A percentile compares a stretch with the other conserved stretches of the same genome.
Evolutionary conservation across 1,284 basidiomycete genomes (phyloP).

Genomic region (Apiotrichum domesticum): DNA sequence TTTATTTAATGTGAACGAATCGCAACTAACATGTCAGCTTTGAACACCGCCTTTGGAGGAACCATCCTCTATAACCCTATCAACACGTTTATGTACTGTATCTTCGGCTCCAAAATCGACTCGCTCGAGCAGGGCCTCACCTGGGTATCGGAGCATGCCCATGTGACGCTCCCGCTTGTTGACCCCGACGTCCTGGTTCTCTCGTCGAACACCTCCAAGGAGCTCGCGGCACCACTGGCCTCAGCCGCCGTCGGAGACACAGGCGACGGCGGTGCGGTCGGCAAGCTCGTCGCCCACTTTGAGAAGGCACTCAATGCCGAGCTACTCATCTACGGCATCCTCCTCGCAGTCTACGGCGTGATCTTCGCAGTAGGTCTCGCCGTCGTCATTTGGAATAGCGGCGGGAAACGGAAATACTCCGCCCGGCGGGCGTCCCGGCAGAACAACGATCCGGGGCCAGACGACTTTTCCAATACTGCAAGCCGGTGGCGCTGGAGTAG

Average conservation of each 20-base stretch:
- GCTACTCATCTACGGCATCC: conserved; percentile 70
- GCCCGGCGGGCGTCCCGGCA: not conserved
- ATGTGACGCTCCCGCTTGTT: conserved; percentile 68
- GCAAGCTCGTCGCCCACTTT: conserved; percentile 66
- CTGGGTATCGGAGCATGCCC: conserved; percentile 82
- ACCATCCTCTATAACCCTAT: conserved; percentile 73
- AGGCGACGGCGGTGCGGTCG: conserved; percentile 58
- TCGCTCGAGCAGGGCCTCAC: conserved; percentile 82
- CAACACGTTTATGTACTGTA: conserved; percentile 80
- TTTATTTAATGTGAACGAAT: too few species aligned
- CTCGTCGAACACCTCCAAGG: conserved; percentile 61
- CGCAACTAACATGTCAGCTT: too few species aligned
- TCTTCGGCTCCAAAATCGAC: conserved; percentile 81
- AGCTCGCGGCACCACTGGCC: conserved; percentile 70
- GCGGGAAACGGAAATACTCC: conserved; percentile 22
- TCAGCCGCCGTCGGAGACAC: conserved; percentile 67
- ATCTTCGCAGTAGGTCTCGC: conserved; percentile 35
- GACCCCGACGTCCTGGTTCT: conserved; percentile 69
- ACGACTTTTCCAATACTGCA: not conserved
- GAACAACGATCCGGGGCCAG: not conserved
- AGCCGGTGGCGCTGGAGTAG: not conserved
- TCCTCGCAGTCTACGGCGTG: conserved; percentile 67
- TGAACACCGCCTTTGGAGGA: conserved; percentile 68
- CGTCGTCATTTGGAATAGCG: conserved; percentile 39
- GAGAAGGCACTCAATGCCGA: conserved; percentile 67